phyloP scores from a whole-genome alignment of 2,329 filamentous ascomycete species.

The Byssothecium circinans region DNA sequence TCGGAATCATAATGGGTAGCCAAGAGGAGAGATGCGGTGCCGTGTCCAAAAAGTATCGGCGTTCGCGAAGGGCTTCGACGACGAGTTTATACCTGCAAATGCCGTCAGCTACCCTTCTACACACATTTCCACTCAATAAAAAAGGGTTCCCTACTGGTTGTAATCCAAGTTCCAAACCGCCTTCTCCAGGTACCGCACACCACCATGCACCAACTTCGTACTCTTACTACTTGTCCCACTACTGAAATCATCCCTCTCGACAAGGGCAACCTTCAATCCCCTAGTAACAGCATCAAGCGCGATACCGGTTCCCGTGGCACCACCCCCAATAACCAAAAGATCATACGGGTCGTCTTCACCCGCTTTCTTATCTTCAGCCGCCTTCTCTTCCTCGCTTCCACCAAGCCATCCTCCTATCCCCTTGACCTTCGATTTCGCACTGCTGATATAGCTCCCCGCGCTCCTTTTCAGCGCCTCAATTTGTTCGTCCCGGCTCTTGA shows the following conservation, averaged over 20 bases:
- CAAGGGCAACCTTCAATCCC: constrained; percentile 76
- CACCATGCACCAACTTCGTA: constrained; percentile 84
- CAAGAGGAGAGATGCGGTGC: constrained; percentile 80
- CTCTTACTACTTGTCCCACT: constrained; percentile 83
- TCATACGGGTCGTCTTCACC: constrained; percentile 65
- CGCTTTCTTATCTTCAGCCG: constrained; percentile 15
- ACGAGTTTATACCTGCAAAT: constrained; percentile 65
- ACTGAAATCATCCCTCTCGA: constrained; percentile 82
- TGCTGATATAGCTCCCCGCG: constrained; percentile 46
- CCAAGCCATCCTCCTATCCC: constrained; percentile 43
- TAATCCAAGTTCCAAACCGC: constrained; percentile 85
- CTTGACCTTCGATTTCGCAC: constrained; percentile 45
- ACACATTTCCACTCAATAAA: not conserved
- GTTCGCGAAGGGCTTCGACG: constrained; percentile 78
- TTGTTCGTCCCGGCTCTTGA: constrained; percentile 66
- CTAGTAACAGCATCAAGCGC: constrained; percentile 79
- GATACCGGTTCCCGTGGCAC: constrained; percentile 78
- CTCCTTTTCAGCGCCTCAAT: constrained; percentile 61
- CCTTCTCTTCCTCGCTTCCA: constrained; percentile 20
- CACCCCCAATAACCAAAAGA: constrained; percentile 75
- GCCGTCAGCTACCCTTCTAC: not conserved
- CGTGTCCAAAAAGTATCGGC: constrained; percentile 80
- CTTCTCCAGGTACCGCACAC: constrained; percentile 83
- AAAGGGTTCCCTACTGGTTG: constrained; percentile 60
- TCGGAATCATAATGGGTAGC: constrained; percentile 80